Conservation (phyloP, 805 yeast species). For the Spencermartinsiella europaea region DNA sequence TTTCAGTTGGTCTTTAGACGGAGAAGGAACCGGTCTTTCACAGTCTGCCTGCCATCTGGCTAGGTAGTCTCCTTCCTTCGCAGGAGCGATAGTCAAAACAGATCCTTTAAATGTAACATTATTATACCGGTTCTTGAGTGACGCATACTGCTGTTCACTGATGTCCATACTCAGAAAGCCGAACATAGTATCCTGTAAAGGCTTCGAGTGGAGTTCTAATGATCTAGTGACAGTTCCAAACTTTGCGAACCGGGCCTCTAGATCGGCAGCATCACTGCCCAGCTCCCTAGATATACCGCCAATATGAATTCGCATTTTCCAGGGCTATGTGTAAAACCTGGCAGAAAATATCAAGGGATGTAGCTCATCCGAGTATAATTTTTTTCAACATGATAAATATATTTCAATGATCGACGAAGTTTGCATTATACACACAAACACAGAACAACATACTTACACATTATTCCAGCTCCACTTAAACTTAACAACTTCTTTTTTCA, state of each 20-base stretch:
- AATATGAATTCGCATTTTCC: conserved; percentile 46
- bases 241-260: conserved; percentile 52
- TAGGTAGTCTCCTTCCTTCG: conserved; percentile 47
- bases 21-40: conserved; percentile 36
- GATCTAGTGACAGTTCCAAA: conserved; percentile 52
- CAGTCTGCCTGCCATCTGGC: conserved; percentile 44
- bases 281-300: conserved; percentile 61
- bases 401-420: neutral
- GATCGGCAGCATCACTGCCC: conserved; percentile 40
- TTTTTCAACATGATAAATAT: too few species aligned
- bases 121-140: conserved; percentile 53
- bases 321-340: too few species aligned
- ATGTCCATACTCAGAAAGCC: conserved; percentile 64
- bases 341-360: too few species aligned
- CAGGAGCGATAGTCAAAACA: conserved; percentile 53
- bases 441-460: neutral
- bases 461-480: neutral
- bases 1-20: conserved; percentile 26
- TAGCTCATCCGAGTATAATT: too few species aligned
- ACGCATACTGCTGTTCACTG: conserved; percentile 40
- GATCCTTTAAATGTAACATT: conserved; percentile 76
- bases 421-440: neutral
- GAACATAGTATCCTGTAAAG: conserved; percentile 48
- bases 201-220: conserved; percentile 52
- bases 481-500: too few species aligned